Evolutionary conservation across 305 asterid species (phyloP), one percentile per base, ranked within the genome.

Genomic region (Nicotiana rustica): DNA sequence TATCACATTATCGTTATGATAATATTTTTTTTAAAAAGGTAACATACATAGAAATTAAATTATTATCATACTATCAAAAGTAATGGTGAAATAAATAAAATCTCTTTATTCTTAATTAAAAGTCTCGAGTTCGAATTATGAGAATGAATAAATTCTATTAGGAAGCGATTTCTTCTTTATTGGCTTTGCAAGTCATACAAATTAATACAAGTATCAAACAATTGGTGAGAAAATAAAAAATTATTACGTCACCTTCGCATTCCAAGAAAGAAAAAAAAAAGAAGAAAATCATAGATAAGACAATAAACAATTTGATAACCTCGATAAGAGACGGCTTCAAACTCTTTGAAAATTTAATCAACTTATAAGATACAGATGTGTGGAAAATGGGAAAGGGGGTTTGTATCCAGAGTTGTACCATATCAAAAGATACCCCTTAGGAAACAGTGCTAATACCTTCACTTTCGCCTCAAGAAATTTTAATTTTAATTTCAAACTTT

Each of bases 401-500:
- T 31, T 76, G 80, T 76, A 76, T 76, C 80, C 56, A 52, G 17
- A 29, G 41, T 75, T 52, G 29, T 14, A 6, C 61, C 41, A 44
- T 64, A 38, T 80, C 62, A 64, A 41, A 80, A 79, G 75, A 79
- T 62, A 44, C 73, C 76, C 49, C 41, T 62, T 79, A 19, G 82
- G n/a, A 64, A 67, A 66, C 49, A 55, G 80, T 55, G 80, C 49
- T 76, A 76, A 66, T 36, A 25, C 79, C 82, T 78, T 86, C 87
- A 73, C 87, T 85, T 85, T 82, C 77, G 85, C 85, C 87, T 35
- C 79, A 83, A 85, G 88, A 88, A 44, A 85, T 83, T 82, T 78
- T 56, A 64, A 77, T 33, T 41, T 41, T 41, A 7, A 41, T 73
- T 73, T 73, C 55, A 83, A 65, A 31, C 15, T 35, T 49, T 81